A percentile compares a stretch with the other conserved stretches of the same genome.
phyloP scores from a whole-genome alignment of 495 filamentous ascomycete species.

The Rhizodiscina lignyota region DNA sequence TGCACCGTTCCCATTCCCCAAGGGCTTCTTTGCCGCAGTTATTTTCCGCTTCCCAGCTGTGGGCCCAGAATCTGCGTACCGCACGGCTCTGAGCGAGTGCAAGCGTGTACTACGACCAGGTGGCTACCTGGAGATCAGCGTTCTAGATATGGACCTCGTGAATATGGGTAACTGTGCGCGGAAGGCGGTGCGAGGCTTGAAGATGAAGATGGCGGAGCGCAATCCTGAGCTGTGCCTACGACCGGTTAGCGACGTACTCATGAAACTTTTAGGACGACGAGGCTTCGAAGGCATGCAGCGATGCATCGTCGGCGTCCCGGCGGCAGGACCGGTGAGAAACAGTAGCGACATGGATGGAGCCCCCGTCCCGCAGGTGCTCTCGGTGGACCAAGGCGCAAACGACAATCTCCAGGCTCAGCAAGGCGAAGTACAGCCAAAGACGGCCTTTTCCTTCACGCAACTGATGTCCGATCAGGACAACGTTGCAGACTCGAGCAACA shows the following conservation, averaged over 20 bases:
- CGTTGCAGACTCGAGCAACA: constrained; percentile 33
- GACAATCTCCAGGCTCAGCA: too few relatives aligned
- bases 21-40: constrained; percentile 70
- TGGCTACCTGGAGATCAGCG: constrained; percentile 51
- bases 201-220: constrained; percentile 51
- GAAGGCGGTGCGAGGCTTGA: constrained; percentile 58
- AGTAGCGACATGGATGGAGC: constrained; percentile 8
- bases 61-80: constrained; percentile 54
- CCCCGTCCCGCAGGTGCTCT: too few relatives aligned
- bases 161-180: constrained; percentile 44
- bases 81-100: constrained; percentile 69
- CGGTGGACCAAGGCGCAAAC: too few relatives aligned
- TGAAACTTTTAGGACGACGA: constrained; percentile 54
- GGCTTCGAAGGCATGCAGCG: constrained; percentile 76
- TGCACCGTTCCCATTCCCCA: constrained; percentile 70
- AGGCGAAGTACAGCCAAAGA: constrained; percentile 8
- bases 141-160: constrained; percentile 23
- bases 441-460: constrained; percentile 9
- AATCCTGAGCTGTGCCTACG: constrained; percentile 50
- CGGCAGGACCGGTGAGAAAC: constrained; percentile 47
- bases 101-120: constrained; percentile 81
- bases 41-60: constrained; percentile 77
- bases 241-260: constrained; percentile 60
- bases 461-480: constrained; percentile 3
- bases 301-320: constrained; percentile 80